Percentiles rank a stretch among this genome's conserved stretches.
Evolutionary conservation across 768 basidiomycete genomes (phyloP).

Genomic region (Trametes coccinea): DNA sequence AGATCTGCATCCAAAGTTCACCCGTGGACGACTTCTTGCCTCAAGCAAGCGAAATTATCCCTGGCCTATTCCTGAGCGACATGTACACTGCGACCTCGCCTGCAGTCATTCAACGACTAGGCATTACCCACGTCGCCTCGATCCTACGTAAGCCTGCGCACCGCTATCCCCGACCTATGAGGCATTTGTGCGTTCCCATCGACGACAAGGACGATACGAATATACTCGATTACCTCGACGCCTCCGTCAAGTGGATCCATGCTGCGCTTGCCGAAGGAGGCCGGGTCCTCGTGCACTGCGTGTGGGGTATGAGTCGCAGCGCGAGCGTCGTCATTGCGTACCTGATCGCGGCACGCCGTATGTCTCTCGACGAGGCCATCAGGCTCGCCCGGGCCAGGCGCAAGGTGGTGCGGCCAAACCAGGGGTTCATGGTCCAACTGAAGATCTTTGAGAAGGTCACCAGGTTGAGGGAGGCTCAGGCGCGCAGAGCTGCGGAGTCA

Average conservation of each 20-base stretch:
- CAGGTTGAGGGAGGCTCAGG: conserved; percentile 6
- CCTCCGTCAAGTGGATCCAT: conserved; percentile 50
- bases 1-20: conserved; percentile 25
- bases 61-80: conserved; percentile 33
- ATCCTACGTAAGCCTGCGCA: conserved; percentile 36
- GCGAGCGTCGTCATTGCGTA: conserved; percentile 31
- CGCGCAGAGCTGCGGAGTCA: background rate
- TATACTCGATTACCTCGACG: conserved; percentile 44
- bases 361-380: conserved; percentile 32
- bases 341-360: conserved; percentile 30
- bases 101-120: conserved; percentile 22
- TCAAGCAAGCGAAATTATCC: conserved; percentile 32
- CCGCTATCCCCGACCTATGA: conserved; percentile 35
- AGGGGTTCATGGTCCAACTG: conserved; percentile 36
- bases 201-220: conserved; percentile 41
- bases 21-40: conserved; percentile 28
- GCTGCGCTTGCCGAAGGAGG: conserved; percentile 39
- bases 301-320: conserved; percentile 34
- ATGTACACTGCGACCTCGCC: conserved; percentile 30
- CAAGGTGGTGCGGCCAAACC: conserved; percentile 32
- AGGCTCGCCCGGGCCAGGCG: conserved; percentile 25
- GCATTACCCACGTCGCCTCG: conserved; percentile 34
- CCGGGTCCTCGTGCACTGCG: conserved; percentile 34
- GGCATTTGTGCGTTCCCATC: conserved; percentile 52
- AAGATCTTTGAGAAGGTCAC: conserved; percentile 22